Evolutionary conservation across 345 rosid species (phyloP), one percentile per base, ranked within the genome.

Genomic region (Clarkia xantiana): DNA sequence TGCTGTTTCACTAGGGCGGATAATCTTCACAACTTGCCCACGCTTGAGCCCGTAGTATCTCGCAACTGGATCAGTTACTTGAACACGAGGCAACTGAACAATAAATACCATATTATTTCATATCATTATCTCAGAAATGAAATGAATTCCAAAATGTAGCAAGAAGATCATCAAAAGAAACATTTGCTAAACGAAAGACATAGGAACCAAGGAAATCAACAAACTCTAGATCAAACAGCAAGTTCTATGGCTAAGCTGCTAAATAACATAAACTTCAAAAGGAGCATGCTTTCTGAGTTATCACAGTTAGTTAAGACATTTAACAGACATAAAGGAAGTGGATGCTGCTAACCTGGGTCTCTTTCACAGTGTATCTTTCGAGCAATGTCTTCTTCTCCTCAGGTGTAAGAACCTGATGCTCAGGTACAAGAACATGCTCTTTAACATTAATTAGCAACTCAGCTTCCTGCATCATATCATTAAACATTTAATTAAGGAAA

Each of bases 331-430:
- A 19, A 23, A 23, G 15, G 11, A 25, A 20, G 40, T 54, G 6
- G 34, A 13, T 3, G 42, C 54, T 3, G 42, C 54, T 42, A 46
- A 63, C 71, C 67, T 65, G 77, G 10, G 77, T 72, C 54, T 72
- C 74, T 46, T 68, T 65, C 54, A 69, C 71, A 2, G 78, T 69
- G 54, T 69, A 73, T 59, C 72, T 63, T 57, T 69, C 65, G 42
- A 73, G 46, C 44, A 73, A 55, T 13, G 78, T 69, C 52, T 73
- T 69, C 74, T 69, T 73, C 53, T 73, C 78, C 49, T 66, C 71
- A 45, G 16, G 47, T 19, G 67, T 50, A 19, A 69, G 78, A 40
- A 69, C 64, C 53, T 69, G 71, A 66, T 69, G 78, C 56, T 66
- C 74, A 11, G 74, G 69, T 14, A 66, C 67, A 50, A 73, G 71